Base-by-base conservation (phyloP, 495 filamentous ascomycete genomes). In the Eremomyces bilateralis region DNA sequence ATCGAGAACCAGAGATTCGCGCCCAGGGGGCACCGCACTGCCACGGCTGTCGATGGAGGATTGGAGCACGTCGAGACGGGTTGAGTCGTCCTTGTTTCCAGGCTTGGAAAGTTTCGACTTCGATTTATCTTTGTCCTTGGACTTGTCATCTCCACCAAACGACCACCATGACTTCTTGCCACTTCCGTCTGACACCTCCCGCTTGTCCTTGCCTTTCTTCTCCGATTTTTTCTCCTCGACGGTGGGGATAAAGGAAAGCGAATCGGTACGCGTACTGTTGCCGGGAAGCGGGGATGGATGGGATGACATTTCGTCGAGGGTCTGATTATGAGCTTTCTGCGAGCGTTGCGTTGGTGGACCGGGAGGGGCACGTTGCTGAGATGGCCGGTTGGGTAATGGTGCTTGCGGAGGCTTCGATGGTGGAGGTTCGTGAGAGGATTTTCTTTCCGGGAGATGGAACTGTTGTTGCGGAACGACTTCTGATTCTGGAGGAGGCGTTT, bases 151-250 rank as follows among this genome's bases (percentile, higher is more conserved):
- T 20, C 59, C 68, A 15, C 74, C 72, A 13, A 71, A 44, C 81
- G 8, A 6, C 33, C 83, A 90, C 65, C 77, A 83, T 42, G 77
- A 81, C n/a, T 78, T 77, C 52, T 92, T 92, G 38, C 73, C 62
- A 3, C 58, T 51, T 4, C 58, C 59, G 20, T 62, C 60, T 20
- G 20, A 11, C 16, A n/a, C 19, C 16, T 35, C 24, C 4, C 19
- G 10, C 20, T 35, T 35, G 6, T 20, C 15, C 20, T 35, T 35
- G 16, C 16, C 8, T 19, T 35, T 35, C 39, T 68, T 72, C 33
- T 79, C 75, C n/a, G n/a, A n/a, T n/a, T n/a, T n/a, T n/a, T n/a
- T n/a, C 37, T 80, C 71, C 1, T 61, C 46, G 18, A 80, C 58
- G 1, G 76, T 90, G 2, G 83, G 83, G 31, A 90, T 82, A 47